A percentile compares a stretch with the other conserved stretches of the same genome.
phyloP scores from a whole-genome alignment of 257 asterid genomes.

The Nicotiana undulata region DNA sequence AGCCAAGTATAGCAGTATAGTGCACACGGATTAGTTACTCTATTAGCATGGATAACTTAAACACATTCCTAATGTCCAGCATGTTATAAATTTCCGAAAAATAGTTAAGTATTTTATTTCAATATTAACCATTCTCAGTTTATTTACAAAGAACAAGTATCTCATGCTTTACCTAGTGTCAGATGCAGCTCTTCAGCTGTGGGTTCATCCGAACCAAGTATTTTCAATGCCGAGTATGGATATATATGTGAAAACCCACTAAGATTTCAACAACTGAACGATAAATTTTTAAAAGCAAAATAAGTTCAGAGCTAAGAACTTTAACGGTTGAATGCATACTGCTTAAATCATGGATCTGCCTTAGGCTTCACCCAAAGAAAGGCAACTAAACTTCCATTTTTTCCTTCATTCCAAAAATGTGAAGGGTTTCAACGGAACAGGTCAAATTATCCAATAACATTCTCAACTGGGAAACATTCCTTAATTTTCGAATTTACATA shows the following conservation, averaged over 20 bases:
- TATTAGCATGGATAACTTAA: neutral
- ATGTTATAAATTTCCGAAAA: neutral
- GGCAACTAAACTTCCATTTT: neutral
- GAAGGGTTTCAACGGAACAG: neutral
- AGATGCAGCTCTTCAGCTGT: neutral
- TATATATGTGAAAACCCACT: neutral
- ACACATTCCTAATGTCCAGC: neutral
- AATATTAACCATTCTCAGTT: neutral
- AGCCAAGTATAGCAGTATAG: no score
- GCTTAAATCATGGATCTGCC: neutral
- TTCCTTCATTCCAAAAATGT: neutral
- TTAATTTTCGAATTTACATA: neutral
- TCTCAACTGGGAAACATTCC: neutral
- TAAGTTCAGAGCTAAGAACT: no score
- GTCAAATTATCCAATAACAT: neutral
- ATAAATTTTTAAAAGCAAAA: no score
- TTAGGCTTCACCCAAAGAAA: neutral
- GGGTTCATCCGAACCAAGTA: neutral
- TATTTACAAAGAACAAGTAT: neutral
- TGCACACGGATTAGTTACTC: neutral
- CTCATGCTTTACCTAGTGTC: neutral
- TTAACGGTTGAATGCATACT: no score
- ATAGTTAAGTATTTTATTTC: neutral
- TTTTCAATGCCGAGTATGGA: neutral
- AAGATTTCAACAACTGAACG: no score